Evolutionary conservation across 169 alveolate genomes (phyloP), one percentile per base, ranked within the genome.

Genomic region (Plasmodium vivax): DNA sequence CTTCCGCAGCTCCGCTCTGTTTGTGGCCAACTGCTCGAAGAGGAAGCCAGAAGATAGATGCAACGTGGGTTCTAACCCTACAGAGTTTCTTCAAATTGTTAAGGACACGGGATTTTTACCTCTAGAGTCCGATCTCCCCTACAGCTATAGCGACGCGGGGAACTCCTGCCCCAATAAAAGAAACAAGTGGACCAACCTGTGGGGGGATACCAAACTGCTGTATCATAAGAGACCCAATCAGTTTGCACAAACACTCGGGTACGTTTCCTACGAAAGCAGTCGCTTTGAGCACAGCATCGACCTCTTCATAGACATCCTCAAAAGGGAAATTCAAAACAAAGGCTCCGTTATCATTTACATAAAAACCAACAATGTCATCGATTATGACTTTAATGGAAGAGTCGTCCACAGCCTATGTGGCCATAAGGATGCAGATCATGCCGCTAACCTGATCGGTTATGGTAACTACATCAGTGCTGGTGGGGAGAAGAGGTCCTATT

Each of bases 271-370:
- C 34, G 62, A 51, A 32, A 81, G 92, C 72, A 14, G 36, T 1
- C 10, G 14, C 8, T 81, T 27, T 82, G 12, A 14, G 36, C 19
- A 81, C 51, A 71, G 73, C 36, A 43, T 91, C 12, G 92, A 90
- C 47, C 32, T 54, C 54, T 94, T 84, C 85, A 91, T 91, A 2
- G 58, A 83, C 34, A 51, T 91, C 45, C 16, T 94, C 27, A 94
- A 94, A 73, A 82, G 58, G 3, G 93, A 92, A 54, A 54, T 94
- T 47, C 85, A 84, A 68, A 91, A 83, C 34, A 94, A 94, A 74
- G 96, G 96, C n/a, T 92, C 95, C 62, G 95, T 73, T 10, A 93
- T 94, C n/a, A 82, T 54, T 6, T 92, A 91, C 41, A 84, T 94
- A 32, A 94, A 85, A 79, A 84, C 95, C 36, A 19, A 94, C 4